Base-by-base conservation (phyloP, 176 grass and related monocot species). In the Oryza meyeriana region DNA sequence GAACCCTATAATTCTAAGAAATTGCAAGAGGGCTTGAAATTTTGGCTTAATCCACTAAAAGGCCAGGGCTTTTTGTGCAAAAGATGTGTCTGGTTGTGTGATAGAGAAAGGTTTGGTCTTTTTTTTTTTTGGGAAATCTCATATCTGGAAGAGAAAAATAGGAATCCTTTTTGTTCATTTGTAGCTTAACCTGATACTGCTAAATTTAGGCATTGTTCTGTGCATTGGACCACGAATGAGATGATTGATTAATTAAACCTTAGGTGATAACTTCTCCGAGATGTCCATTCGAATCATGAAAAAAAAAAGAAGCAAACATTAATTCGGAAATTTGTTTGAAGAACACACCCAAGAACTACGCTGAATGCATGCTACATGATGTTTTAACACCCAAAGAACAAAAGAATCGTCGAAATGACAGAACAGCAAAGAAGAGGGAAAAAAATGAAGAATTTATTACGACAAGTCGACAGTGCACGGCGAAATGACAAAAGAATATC, bases 151-250 rank as follows among this genome's bases (percentile, higher is more conserved):
- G 24, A 25, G 22, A 17, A 50, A 14, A 30, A 25, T 12, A 26
- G 47, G 27, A 28, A 66, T 35, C 22, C 18, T 77, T 71, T 66
- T 82, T 74, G 78, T 82, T 82, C 27, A 40, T 72, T 77, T 66
- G 41, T 73, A 81, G 59, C 2, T 70, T 55, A 81, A 63, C 64
- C 58, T 78, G 35, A 73, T 72, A 66, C 59, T 30, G n/a, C 79
- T 78, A 86, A 82, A 73, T 78, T 82, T 77, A 85, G 83, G 45
- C 78, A 81, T 39, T n/a, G 7, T 55, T 62, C 64, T 39, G 31
- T 41, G 32, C n/a, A 80, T 44, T 85, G 69, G 39, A 62, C 63
- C 70, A 85, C 86, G 65, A 65, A 84, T 64, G 17, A 38, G 62
- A 17, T 42, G 31, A 39, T 81, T 35, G 35, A 25, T 74, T 76